Evolutionary conservation across 2,329 filamentous ascomycete species (phyloP).

Genomic region (Aspergillus uvarum): DNA sequence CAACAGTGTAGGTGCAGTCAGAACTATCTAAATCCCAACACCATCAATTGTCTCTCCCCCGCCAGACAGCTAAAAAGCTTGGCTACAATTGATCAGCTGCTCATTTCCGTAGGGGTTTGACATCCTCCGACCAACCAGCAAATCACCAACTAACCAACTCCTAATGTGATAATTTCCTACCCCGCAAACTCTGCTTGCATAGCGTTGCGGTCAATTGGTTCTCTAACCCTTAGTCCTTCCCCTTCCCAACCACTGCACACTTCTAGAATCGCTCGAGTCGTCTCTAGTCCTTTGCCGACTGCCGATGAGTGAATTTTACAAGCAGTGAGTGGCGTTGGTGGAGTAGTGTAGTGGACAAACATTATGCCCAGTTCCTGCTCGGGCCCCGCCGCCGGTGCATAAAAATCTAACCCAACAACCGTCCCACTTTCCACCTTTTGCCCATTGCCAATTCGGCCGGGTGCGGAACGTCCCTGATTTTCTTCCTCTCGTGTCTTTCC

Average conservation of each 20-base stretch:
- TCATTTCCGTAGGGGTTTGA: not conserved
- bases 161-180: not conserved
- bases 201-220: not conserved
- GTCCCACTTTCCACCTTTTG: conserved; percentile 1
- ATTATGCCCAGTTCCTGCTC: not conserved
- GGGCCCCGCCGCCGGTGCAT: conserved; percentile 6
- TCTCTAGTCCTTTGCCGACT: not conserved
- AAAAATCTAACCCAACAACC: conserved; percentile 8
- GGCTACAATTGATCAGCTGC: not conserved
- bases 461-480: conserved; percentile 12
- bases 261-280: too few species aligned
- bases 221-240: not conserved
- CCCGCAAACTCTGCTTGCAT: not conserved
- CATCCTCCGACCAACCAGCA: not conserved
- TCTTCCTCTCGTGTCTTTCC: conserved; percentile 2
- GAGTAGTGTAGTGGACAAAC: not conserved
- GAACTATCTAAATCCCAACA: too few species aligned
- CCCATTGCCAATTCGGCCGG: conserved; percentile 3
- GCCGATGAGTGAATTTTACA: not conserved
- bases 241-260: not conserved
- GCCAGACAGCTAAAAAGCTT: not conserved
- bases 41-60: not conserved
- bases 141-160: not conserved
- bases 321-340: not conserved
- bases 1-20: too few species aligned